A percentile compares a stretch with the other conserved stretches of the same genome.
Conservation (phyloP, 129 eudicot genomes). For the carrot (Daucus carota) region DH1_v3.0 NC_030385.2:32822001-32822500, state of each 20-base stretch:
- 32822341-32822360: neutral
- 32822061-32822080: neutral
- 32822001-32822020: neutral
- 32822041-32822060: neutral
- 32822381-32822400: constrained; percentile 91
- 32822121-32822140: constrained; percentile 85
- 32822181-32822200: constrained; percentile 87
- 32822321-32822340: neutral
- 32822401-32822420: constrained; percentile 45
- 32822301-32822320: neutral
- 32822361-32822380: constrained; percentile 57
- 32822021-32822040: neutral
- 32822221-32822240: constrained; percentile 87
- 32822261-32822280: constrained; percentile 96
- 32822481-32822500: constrained; percentile 83
- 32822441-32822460: constrained; percentile 64
- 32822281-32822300: constrained; percentile 61
- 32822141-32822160: constrained; percentile 87
- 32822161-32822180: constrained; percentile 95
- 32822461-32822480: constrained; percentile 93
- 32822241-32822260: constrained; percentile 95
- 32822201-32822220: constrained; percentile 94
- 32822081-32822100: neutral
- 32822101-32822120: constrained; percentile 40
- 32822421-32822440: constrained; percentile 63